These are phyloP conservation scores for Prunus mume DNA, from an alignment of 306 rosid species.

Conservation along the genomic window DNA sequence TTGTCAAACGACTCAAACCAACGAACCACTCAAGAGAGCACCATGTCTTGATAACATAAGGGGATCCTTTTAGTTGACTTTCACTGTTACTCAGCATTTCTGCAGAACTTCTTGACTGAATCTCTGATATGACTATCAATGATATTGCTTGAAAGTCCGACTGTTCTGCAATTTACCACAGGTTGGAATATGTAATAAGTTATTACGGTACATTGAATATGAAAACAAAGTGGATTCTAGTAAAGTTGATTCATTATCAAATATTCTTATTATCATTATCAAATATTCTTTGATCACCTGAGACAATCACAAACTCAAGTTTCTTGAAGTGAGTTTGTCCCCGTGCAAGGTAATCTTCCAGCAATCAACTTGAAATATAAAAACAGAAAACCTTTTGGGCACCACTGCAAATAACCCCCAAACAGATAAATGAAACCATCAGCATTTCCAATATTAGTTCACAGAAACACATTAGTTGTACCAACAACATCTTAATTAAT, in stretches of 20 bases:
- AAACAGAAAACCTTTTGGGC: conserved; percentile 70
- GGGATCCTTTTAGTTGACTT: background rate
- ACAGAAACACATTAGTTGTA: background rate
- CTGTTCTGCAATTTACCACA: background rate
- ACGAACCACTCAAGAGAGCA: background rate
- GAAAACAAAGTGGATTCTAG: background rate
- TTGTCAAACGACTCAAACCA: background rate
- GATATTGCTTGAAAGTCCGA: background rate
- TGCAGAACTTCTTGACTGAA: background rate
- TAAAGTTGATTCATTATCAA: background rate
- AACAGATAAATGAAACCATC: background rate
- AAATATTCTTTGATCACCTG: conserved; percentile 6
- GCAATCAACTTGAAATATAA: conserved; percentile 68
- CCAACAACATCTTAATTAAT: background rate
- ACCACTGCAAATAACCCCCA: conserved; percentile 55
- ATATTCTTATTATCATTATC: background rate
- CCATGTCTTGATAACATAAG: too few species aligned
- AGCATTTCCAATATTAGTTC: background rate
- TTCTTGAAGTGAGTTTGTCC: conserved; percentile 74
- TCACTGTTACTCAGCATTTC: background rate
- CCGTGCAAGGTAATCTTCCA: conserved; percentile 81
- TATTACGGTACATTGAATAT: background rate
- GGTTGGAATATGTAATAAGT: background rate
- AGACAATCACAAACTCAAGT: conserved; percentile 28
- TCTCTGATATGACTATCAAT: background rate